These are phyloP conservation scores for Pezicula carpinea DNA, from an alignment of 2,329 filamentous ascomycete genomes.

Conservation along the genomic window DNA sequence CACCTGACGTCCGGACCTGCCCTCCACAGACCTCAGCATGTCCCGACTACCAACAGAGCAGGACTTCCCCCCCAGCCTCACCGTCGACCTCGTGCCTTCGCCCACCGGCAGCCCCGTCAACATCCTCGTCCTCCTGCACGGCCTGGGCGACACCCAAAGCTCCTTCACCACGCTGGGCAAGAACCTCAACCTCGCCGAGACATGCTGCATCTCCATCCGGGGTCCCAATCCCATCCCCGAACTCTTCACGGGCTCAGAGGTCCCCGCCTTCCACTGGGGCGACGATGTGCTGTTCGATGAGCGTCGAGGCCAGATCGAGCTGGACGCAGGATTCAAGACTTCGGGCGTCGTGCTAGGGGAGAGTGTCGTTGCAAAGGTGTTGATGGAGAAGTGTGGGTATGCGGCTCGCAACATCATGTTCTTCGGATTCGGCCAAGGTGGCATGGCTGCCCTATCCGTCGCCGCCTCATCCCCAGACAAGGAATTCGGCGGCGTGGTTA, in stretches of 20 bases:
- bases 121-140: slow-evolving; percentile 63
- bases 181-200: slow-evolving; percentile 60
- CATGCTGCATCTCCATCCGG: slow-evolving; percentile 56
- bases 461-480: slow-evolving; percentile 21
- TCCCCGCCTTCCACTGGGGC: slow-evolving; percentile 49
- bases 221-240: slow-evolving; percentile 57
- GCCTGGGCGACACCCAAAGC: slow-evolving; percentile 58
- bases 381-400: slow-evolving; percentile 46
- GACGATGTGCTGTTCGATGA: slow-evolving; percentile 54
- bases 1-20: background rate
- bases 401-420: slow-evolving; percentile 43
- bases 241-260: slow-evolving; percentile 25
- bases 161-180: slow-evolving; percentile 55
- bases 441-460: slow-evolving; percentile 45
- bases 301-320: slow-evolving; percentile 44
- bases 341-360: slow-evolving; percentile 37
- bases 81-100: slow-evolving; percentile 27
- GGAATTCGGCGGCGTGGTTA: slow-evolving; percentile 55
- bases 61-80: slow-evolving; percentile 43
- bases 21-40: background rate
- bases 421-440: slow-evolving; percentile 53
- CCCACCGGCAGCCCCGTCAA: slow-evolving; percentile 43
- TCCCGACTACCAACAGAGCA: slow-evolving; percentile 30
- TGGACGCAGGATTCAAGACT: slow-evolving; percentile 46
- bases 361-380: slow-evolving; percentile 36